Conservation (phyloP, 164 flowering plant species). For the Aristolochia fimbriata region DNA sequence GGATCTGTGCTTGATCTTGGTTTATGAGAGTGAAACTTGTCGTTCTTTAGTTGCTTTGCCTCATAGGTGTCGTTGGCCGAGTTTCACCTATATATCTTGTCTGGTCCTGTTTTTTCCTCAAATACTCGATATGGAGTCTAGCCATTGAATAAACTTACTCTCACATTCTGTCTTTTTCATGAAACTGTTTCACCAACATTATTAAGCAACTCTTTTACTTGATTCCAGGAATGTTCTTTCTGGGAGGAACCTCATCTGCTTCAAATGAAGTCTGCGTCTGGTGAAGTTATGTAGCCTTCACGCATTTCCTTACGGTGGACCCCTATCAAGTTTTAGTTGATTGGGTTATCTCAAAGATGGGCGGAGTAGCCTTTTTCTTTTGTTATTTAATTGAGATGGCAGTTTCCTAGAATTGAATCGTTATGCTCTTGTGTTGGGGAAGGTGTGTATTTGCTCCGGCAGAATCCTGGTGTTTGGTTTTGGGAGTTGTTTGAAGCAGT, state of each 20-base stretch:
- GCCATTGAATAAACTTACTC: background rate
- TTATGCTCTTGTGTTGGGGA: conserved; percentile 1
- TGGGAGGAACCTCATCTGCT: conserved; percentile 39
- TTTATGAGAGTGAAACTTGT: background rate
- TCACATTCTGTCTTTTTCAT: background rate
- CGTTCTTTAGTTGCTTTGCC: background rate
- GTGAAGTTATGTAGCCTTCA: conserved; percentile 1
- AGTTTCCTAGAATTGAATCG: too few species aligned
- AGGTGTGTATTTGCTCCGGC: too few species aligned
- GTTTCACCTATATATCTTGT: background rate
- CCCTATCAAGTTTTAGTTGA: conserved; percentile 2
- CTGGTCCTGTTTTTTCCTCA: background rate
- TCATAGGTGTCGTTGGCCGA: background rate
- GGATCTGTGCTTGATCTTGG: background rate
- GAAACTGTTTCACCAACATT: background rate
- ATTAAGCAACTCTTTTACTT: background rate
- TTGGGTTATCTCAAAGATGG: background rate
- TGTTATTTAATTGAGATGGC: background rate
- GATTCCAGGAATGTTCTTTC: conserved; percentile 41
- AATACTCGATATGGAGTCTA: background rate
- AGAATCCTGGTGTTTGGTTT: too few species aligned
- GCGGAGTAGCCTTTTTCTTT: background rate
- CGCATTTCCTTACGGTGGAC: too few species aligned
- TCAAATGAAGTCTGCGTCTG: conserved; percentile 20
- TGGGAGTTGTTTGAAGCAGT: too few species aligned